Conservation (phyloP, 768 basidiomycete genomes). For the Phanerochaete sordida region DNA sequence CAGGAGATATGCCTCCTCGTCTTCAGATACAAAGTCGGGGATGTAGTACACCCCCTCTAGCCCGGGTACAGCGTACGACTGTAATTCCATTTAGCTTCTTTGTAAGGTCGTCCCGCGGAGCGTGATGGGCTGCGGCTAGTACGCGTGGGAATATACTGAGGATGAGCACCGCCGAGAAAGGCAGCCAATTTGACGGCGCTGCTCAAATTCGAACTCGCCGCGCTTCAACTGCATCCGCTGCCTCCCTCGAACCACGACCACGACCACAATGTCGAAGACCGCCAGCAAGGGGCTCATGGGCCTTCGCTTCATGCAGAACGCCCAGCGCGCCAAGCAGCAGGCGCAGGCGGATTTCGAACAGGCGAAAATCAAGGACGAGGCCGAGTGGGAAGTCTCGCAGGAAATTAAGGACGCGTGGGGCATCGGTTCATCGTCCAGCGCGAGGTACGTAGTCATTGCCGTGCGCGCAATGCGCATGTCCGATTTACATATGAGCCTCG, state of each 20-base stretch:
- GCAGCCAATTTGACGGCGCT: neutral
- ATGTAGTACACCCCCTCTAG: constrained; percentile 57
- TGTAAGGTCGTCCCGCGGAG: neutral
- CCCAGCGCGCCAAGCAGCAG: constrained; percentile 50
- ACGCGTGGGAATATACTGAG: neutral
- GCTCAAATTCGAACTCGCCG: neutral
- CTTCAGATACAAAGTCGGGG: constrained; percentile 66
- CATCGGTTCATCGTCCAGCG: constrained; percentile 7
- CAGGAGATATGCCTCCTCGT: constrained; percentile 75
- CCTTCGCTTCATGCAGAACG: constrained; percentile 73
- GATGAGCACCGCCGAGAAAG: neutral
- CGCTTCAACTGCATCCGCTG: no score
- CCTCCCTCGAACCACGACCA: neutral
- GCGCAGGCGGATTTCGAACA: constrained; percentile 47
- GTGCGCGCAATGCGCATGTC: neutral
- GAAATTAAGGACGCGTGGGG: constrained; percentile 55
- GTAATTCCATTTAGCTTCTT: neutral
- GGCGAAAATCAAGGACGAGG: constrained; percentile 58
- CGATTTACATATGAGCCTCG: neutral
- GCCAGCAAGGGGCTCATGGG: constrained; percentile 63
- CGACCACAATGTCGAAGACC: constrained; percentile 33
- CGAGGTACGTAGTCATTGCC: constrained; percentile 9
- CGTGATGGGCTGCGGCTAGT: neutral
- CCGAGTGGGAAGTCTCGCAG: constrained; percentile 58
- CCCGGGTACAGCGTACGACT: constrained; percentile 22